phyloP scores from a whole-genome alignment of 164 flowering plant species.

The Vitis rotundifolia region DNA sequence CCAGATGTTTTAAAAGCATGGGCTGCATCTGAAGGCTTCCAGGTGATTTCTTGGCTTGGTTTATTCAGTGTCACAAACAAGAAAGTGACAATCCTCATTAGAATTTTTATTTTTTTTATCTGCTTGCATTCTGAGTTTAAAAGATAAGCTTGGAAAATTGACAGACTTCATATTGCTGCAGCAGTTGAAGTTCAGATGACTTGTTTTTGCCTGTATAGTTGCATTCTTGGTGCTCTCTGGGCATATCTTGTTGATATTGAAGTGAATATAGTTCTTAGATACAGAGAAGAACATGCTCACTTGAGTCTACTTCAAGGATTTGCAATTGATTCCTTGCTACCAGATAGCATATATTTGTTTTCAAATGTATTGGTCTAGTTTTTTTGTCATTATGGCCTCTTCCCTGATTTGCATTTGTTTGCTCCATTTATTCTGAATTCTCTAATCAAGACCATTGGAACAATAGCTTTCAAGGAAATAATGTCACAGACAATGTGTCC shows the following conservation, averaged over 20 bases:
- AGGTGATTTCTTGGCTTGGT: conserved; percentile 36
- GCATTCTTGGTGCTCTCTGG: background rate
- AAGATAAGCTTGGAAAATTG: background rate
- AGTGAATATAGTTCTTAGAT: no score
- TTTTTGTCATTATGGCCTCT: background rate
- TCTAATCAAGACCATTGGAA: no score
- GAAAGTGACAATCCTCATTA: background rate
- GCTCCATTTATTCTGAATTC: no score
- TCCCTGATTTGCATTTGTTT: background rate
- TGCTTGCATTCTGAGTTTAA: background rate
- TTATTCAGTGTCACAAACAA: background rate
- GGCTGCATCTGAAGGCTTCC: conserved; percentile 77
- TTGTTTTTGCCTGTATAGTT: background rate
- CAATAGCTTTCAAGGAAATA: no score
- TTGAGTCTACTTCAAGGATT: background rate
- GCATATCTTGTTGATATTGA: background rate
- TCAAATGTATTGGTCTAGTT: background rate
- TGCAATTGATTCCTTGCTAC: background rate
- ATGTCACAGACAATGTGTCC: no score
- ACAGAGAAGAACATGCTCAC: background rate
- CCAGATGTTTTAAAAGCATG: conserved; percentile 71
- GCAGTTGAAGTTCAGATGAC: conserved; percentile 1
- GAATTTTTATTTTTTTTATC: background rate
- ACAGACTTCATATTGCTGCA: background rate
- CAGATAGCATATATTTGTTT: background rate